Conservation (phyloP, 306 rosid genomes). For the Pyrus bretschneideri region DNA sequence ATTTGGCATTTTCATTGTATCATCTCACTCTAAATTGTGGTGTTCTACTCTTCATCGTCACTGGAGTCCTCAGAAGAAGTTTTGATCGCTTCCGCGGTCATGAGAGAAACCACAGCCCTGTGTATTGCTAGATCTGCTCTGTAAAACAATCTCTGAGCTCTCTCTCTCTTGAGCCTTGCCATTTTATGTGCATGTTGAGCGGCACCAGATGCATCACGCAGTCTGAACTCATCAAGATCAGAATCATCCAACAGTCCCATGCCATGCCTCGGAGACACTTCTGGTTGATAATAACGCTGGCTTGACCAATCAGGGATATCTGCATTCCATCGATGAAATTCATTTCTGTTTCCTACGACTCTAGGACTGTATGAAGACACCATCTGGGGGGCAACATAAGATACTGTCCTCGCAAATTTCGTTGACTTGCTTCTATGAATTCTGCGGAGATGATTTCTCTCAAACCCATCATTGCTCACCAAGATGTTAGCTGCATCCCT, state of each 20-base stretch:
- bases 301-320: slow-evolving; percentile 36
- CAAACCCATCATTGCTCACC: slow-evolving; percentile 41
- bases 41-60: slow-evolving; percentile 28
- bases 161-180: slow-evolving; percentile 67
- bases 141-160: slow-evolving; percentile 56
- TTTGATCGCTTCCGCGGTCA: slow-evolving; percentile 85
- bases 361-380: slow-evolving; percentile 30
- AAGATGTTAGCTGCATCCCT: slow-evolving; percentile 42
- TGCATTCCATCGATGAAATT: slow-evolving; percentile 33
- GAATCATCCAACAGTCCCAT: slow-evolving; percentile 50
- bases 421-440: slow-evolving; percentile 50
- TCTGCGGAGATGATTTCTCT: slow-evolving; percentile 45
- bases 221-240: slow-evolving; percentile 54
- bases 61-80: slow-evolving; percentile 36
- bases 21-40: background rate
- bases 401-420: slow-evolving; percentile 34
- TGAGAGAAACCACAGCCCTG: slow-evolving; percentile 77
- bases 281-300: slow-evolving; percentile 33
- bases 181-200: slow-evolving; percentile 53
- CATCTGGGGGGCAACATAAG: slow-evolving; percentile 35
- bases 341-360: slow-evolving; percentile 43
- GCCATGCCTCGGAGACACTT: slow-evolving; percentile 42
- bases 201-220: slow-evolving; percentile 54
- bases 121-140: slow-evolving; percentile 84
- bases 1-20: slow-evolving; percentile 3